Conservation (phyloP, 2,329 filamentous ascomycete species). For the Trichothecium sympodiale region DNA sequence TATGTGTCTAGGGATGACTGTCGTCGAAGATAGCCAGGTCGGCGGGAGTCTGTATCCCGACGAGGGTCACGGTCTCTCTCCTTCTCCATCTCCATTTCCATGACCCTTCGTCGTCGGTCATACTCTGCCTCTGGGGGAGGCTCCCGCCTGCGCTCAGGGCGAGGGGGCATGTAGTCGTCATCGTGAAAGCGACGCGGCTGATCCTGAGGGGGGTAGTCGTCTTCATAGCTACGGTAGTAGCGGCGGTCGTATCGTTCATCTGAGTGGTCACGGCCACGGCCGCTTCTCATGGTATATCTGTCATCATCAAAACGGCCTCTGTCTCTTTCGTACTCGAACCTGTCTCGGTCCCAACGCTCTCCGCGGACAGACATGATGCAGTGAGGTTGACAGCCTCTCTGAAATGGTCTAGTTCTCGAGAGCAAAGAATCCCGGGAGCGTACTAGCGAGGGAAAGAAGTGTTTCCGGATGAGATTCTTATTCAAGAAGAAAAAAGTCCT, state of each 20-base stretch:
- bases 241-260: constrained; percentile 39
- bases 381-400: background rate
- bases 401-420: too few species aligned
- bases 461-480: background rate
- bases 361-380: constrained; percentile 7
- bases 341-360: constrained; percentile 44
- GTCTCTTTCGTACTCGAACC: constrained; percentile 29
- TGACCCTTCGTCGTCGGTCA: constrained; percentile 30
- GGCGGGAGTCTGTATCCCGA: constrained; percentile 39
- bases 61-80: constrained; percentile 41
- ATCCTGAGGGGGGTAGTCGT: constrained; percentile 36
- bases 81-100: constrained; percentile 42
- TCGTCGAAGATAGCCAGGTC: constrained; percentile 61
- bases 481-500: background rate
- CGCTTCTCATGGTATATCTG: constrained; percentile 26
- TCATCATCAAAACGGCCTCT: constrained; percentile 45
- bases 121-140: constrained; percentile 19
- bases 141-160: constrained; percentile 19
- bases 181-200: constrained; percentile 39
- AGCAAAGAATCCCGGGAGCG: too few species aligned
- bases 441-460: background rate
- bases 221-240: constrained; percentile 26
- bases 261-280: constrained; percentile 31
- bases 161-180: constrained; percentile 33
- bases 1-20: constrained; percentile 88